These are phyloP conservation scores for Didymella segeticola DNA, from an alignment of 2,329 filamentous ascomycete genomes.

Conservation along the genomic window DNA sequence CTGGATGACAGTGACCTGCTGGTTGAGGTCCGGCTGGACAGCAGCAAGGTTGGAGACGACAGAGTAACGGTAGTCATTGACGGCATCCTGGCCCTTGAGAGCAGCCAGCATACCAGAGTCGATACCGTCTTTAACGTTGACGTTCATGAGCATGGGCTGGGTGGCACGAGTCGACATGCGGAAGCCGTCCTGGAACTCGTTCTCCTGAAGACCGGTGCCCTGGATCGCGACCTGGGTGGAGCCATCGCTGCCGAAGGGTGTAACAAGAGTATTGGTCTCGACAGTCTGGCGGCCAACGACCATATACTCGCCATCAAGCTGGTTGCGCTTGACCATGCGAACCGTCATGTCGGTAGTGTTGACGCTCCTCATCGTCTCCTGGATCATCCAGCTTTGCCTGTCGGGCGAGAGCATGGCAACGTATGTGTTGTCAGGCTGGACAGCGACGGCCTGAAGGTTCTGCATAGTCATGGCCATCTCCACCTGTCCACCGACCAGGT, in stretches of 20 bases:
- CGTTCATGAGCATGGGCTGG: conserved; percentile 47
- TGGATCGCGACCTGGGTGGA: conserved; percentile 39
- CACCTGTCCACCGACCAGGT: conserved; percentile 46
- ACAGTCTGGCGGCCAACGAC: conserved; percentile 47
- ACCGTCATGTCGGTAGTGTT: conserved; percentile 48
- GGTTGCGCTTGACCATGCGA: conserved; percentile 44
- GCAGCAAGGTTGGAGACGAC: conserved; percentile 44
- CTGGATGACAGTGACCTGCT: conserved; percentile 47
- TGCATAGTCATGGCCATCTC: conserved; percentile 44
- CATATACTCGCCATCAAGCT: conserved; percentile 49
- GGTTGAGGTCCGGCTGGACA: conserved; percentile 43
- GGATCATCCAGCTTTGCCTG: conserved; percentile 48
- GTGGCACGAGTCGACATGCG: conserved; percentile 46
- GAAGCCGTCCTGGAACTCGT: conserved; percentile 49
- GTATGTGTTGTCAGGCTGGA: conserved; percentile 46
- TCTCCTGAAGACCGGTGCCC: conserved; percentile 48
- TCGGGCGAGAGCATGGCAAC: conserved; percentile 48
- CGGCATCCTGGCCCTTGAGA: conserved; percentile 36
- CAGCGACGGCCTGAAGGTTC: conserved; percentile 35
- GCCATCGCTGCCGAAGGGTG: conserved; percentile 39
- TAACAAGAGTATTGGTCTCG: conserved; percentile 44
- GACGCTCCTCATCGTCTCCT: conserved; percentile 46
- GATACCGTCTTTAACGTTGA: conserved; percentile 45
- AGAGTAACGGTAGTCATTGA: conserved; percentile 48
- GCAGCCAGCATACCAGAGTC: conserved; percentile 43